Conservation (phyloP, 371 early-diverging fungal genomes). For the Mortierella polycephala region DNA sequence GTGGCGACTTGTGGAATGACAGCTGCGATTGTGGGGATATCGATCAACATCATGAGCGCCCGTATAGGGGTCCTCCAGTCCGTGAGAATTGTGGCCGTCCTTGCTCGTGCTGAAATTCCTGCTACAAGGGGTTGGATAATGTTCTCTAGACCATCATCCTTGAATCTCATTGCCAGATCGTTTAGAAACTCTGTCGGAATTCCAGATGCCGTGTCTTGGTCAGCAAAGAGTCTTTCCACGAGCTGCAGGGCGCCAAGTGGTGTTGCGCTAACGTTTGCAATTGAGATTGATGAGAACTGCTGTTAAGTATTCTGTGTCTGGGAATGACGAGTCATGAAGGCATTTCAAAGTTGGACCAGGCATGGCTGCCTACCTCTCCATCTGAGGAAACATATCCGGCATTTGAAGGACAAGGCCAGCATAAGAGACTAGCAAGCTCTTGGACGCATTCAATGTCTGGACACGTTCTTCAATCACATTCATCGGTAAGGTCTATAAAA, state of each 20-base stretch:
- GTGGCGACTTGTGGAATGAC: conserved; percentile 64
- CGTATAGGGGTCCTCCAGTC: conserved; percentile 68
- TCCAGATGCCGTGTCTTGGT: conserved; percentile 59
- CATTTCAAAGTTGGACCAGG: conserved; percentile 8
- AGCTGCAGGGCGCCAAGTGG: conserved; percentile 60
- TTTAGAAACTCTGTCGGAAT: conserved; percentile 64
- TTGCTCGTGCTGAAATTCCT: conserved; percentile 58
- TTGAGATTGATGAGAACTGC: no score
- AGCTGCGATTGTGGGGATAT: conserved; percentile 65
- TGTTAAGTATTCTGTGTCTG: background rate
- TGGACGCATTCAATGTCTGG: conserved; percentile 62
- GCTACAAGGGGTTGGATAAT: conserved; percentile 65
- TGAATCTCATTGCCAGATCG: conserved; percentile 64
- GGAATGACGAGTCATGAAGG: background rate
- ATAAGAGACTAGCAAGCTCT: conserved; percentile 81
- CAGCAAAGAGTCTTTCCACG: conserved; percentile 58
- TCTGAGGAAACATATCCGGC: conserved; percentile 91
- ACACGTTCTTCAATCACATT: conserved; percentile 69
- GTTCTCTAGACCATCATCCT: conserved; percentile 70
- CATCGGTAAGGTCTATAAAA: conserved; percentile 63
- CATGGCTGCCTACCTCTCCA: conserved; percentile 59
- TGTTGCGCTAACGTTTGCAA: conserved; percentile 17
- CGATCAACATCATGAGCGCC: conserved; percentile 59
- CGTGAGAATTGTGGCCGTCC: conserved; percentile 60
- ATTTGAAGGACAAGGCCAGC: conserved; percentile 85